Evolutionary conservation across 23 red algal genomes (phyloP), one percentile per base, ranked within the genome.

Genomic region (Gracilariopsis chorda): DNA sequence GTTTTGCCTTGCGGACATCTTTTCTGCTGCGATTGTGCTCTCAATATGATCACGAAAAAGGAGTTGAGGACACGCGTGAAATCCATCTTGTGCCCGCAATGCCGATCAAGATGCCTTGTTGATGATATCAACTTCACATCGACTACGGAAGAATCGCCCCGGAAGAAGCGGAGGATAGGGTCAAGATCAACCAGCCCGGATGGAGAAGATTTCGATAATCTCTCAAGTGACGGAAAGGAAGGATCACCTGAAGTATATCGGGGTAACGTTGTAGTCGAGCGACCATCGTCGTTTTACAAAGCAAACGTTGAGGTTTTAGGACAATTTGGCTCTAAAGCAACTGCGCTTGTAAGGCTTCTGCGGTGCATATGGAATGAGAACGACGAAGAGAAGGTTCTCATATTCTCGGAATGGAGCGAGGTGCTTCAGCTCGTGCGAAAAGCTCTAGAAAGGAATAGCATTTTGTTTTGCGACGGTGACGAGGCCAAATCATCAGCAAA

Each of bases 321-420:
- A 13, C 64, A 58, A 46, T 40, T 88, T 23, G 64, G 67, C 7
- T n/a, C 67, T 35, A 88, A 88, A 44, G 51, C 69, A 39, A 88
- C 44, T 8, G 84, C 84, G 34, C 36, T 77, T 0, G 51, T 88
- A 37, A 27, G 84, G 8, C 40, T 74, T 42, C 51, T 88, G 41
- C 47, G 64, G 45, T 47, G 42, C 32, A 88, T 88, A 21, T 85
- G 80, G 80, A 45, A 88, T 27, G 20, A 34, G 11, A 74, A 88
- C 29, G 63, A 47, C 48, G 46, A 62, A 13, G 73, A 27, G 33
- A 93, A 93, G 57, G 56, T 80, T 33, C 46, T 98, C 20, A 75
- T 98, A 17, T 98, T 98, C 77, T 98, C 96, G 7, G 81, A 93
- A 80, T 98, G 96, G 96, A 35, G 33, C 5, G 92, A 69, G 23